Percentiles rank a stretch among this genome's conserved stretches.
These are phyloP conservation scores for Rhinocladiella mackenziei DNA, from an alignment of 2,329 filamentous ascomycete genomes.

Conservation along the genomic window DNA sequence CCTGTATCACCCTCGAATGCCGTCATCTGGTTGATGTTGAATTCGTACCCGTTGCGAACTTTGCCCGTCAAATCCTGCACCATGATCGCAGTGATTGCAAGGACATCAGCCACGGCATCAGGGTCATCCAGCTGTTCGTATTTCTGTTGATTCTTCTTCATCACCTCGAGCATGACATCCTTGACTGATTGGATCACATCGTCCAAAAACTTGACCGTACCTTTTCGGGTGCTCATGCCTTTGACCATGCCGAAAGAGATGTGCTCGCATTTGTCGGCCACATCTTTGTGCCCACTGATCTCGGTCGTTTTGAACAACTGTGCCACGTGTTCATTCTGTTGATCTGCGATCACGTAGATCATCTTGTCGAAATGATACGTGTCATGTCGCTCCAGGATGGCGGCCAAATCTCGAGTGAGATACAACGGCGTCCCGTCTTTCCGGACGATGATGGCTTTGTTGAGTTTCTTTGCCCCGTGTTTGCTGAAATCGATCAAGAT, in stretches of 20 bases:
- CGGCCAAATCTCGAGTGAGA: constrained; percentile 65
- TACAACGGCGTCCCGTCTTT: constrained; percentile 66
- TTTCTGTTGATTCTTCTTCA: constrained; percentile 85
- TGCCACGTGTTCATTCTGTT: constrained; percentile 62
- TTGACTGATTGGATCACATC: constrained; percentile 74
- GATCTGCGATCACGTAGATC: constrained; percentile 63
- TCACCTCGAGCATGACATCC: constrained; percentile 97
- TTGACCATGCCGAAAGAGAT: constrained; percentile 65
- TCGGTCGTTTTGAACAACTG: constrained; percentile 64
- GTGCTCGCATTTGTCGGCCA: constrained; percentile 57
- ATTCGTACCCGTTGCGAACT: constrained; percentile 62
- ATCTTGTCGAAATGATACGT: constrained; percentile 63
- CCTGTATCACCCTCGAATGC: constrained; percentile 64
- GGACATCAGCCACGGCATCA: constrained; percentile 72
- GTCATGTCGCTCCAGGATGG: constrained; percentile 59
- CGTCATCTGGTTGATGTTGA: constrained; percentile 63
- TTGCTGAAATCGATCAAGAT: constrained; percentile 67
- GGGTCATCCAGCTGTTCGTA: constrained; percentile 87
- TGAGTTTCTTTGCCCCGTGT: constrained; percentile 63
- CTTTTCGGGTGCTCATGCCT: constrained; percentile 62
- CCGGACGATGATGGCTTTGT: constrained; percentile 63
- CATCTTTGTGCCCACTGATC: constrained; percentile 58
- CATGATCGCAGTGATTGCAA: constrained; percentile 95
- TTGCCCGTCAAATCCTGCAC: constrained; percentile 97
- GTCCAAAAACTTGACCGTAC: constrained; percentile 69